phyloP scores from a whole-genome alignment of 1,284 basidiomycete genomes.

The Cutaneotrichosporon daszewskae region DNA sequence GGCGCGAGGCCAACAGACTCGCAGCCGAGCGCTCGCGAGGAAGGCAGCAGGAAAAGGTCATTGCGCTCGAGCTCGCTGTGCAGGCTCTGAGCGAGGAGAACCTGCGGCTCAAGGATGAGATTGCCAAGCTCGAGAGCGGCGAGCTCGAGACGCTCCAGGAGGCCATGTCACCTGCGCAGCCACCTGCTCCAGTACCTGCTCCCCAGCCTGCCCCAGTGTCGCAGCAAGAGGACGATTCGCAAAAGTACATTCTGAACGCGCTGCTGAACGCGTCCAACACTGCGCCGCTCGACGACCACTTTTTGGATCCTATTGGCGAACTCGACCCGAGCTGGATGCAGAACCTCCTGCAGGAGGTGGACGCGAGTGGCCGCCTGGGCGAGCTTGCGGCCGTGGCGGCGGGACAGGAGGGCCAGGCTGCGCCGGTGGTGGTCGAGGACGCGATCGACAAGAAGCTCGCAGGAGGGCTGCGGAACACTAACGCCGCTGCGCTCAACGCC shows the following conservation, averaged over 20 bases:
- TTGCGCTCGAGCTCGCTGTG: conserved; percentile 32
- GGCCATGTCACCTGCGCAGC: neutral
- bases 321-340: conserved; percentile 29
- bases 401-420: conserved; percentile 12
- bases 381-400: conserved; percentile 39
- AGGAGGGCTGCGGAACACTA: neutral
- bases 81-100: conserved; percentile 38
- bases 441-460: no score
- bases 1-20: conserved; percentile 45
- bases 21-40: conserved; percentile 43
- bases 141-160: conserved; percentile 1
- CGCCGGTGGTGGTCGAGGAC: neutral
- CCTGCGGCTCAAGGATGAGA: conserved; percentile 32
- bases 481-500: conserved; percentile 27
- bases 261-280: conserved; percentile 24
- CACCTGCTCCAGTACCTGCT: no score
- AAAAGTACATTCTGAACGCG: conserved; percentile 36
- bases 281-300: conserved; percentile 1
- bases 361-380: conserved; percentile 32
- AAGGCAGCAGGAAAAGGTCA: conserved; percentile 33
- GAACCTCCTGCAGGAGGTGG: conserved; percentile 31
- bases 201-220: conserved; percentile 5
- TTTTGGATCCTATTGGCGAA: neutral
- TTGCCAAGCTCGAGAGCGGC: conserved; percentile 25
- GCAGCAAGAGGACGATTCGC: conserved; percentile 28